Evolutionary conservation across 2,329 filamentous ascomycete species (phyloP).

Genomic region (Phyllosticta paracitricarpa): DNA sequence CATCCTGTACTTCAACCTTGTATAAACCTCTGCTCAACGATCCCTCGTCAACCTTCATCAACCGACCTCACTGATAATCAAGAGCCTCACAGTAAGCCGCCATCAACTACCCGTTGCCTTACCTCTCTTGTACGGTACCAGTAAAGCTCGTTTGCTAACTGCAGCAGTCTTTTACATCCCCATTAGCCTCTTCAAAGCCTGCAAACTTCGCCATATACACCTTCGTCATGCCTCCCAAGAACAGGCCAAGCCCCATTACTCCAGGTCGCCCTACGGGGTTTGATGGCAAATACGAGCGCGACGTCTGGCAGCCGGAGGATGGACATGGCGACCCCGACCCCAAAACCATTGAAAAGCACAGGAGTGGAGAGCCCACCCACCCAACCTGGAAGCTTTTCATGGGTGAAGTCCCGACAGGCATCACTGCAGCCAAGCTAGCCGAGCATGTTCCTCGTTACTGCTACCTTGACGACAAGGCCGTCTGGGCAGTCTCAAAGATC

Average conservation of each 20-base stretch:
- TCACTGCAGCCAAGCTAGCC: constrained; percentile 17
- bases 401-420: constrained; percentile 18
- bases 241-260: not conserved
- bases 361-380: constrained; percentile 17
- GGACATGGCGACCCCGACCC: constrained; percentile 24
- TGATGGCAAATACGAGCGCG: constrained; percentile 22
- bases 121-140: not conserved
- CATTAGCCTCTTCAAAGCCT: no score
- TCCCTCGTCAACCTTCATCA: not conserved
- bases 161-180: no score
- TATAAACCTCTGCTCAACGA: not conserved
- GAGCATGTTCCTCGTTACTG: constrained; percentile 21
- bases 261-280: constrained; percentile 10
- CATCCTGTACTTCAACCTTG: not conserved
- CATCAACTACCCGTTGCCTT: not conserved
- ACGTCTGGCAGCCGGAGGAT: constrained; percentile 30
- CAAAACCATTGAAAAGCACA: constrained; percentile 19
- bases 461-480: constrained; percentile 32
- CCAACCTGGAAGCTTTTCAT: constrained; percentile 32
- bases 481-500: constrained; percentile 20
- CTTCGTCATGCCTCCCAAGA: not conserved
- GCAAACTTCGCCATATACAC: not conserved
- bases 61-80: not conserved
- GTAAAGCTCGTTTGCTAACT: no score
- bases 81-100: not conserved